Evolutionary conservation across 2,329 filamentous ascomycete genomes (phyloP).

Genomic region (Arthrobotrys musiformis): DNA sequence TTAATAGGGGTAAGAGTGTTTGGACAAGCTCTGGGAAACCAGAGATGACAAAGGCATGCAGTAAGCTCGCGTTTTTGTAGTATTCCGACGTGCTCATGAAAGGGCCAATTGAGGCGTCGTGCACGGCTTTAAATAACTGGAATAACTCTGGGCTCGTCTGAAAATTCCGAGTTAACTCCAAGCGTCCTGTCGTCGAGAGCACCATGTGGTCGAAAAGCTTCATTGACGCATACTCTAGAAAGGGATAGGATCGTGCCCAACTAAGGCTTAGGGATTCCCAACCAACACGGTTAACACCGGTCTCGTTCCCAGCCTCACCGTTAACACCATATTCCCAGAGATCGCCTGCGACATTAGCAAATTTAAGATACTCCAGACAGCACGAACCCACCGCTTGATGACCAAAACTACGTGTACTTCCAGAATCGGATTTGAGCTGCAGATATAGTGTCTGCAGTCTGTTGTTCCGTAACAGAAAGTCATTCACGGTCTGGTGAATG

Average conservation of each 20-base stretch:
- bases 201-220: conserved; percentile 44
- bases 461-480: conserved; percentile 50
- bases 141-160: background rate
- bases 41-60: background rate
- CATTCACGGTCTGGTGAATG: conserved; percentile 54
- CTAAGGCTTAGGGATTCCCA: no score
- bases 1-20: background rate
- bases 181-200: background rate
- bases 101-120: background rate
- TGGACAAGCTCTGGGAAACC: background rate
- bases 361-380: conserved; percentile 44
- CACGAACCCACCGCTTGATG: conserved; percentile 37
- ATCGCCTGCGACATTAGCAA: background rate
- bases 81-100: background rate
- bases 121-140: background rate
- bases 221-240: conserved; percentile 35
- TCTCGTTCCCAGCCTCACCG: background rate
- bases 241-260: no score
- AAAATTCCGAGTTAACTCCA: background rate
- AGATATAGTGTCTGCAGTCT: conserved; percentile 49
- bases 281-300: no score
- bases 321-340: background rate
- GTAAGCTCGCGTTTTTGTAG: background rate
- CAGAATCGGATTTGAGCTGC: conserved; percentile 12
- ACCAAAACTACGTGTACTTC: conserved; percentile 14